phyloP scores from a whole-genome alignment of 1,284 basidiomycete species.

The Cutaneotrichosporon mucoides region DNA sequence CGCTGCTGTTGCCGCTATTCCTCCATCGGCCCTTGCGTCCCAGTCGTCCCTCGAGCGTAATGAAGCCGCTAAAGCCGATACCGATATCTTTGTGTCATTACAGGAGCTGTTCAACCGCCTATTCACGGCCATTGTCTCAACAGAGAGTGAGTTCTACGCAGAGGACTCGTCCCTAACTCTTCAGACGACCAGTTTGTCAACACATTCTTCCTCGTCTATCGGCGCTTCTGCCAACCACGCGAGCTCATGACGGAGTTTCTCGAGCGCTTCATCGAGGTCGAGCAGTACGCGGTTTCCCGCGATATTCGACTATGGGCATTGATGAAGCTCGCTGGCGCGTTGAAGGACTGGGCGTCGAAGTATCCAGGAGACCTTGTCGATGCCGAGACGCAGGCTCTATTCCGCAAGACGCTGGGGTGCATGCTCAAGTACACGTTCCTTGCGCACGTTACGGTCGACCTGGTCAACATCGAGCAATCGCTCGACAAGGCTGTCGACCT shows the following conservation, averaged over 20 bases:
- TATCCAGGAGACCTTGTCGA: conserved; percentile 46
- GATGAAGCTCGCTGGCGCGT: conserved; percentile 42
- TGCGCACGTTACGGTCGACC: conserved; percentile 40
- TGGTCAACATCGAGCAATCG: conserved; percentile 31
- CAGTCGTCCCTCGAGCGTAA: background rate
- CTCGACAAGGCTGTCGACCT: conserved; percentile 30
- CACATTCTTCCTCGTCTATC: conserved; percentile 46
- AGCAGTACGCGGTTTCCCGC: conserved; percentile 30
- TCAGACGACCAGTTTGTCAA: conserved; percentile 37
- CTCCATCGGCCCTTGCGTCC: background rate
- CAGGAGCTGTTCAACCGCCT: conserved; percentile 37
- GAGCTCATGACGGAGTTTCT: conserved; percentile 42
- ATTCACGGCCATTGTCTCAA: conserved; percentile 41
- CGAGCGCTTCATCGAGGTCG: conserved; percentile 35
- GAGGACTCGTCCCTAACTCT: too few species aligned
- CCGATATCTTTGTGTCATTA: conserved; percentile 19
- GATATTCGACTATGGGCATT: conserved; percentile 42
- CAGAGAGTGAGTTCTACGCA: conserved; percentile 31
- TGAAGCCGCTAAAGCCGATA: background rate
- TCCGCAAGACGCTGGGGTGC: conserved; percentile 32
- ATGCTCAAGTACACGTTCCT: conserved; percentile 41
- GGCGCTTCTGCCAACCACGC: conserved; percentile 40
- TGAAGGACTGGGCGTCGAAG: conserved; percentile 41
- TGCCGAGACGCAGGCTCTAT: conserved; percentile 21
- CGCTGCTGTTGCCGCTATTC: background rate